Evolutionary conservation across 129 eudicot species (phyloP).

Genomic region (Daucus carota): DH1_v3.0 NC_030386.2:38536001-38536500

Average conservation of each 20-base stretch:
- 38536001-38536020: neutral
- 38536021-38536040: neutral
- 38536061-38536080: conserved; percentile 34
- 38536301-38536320: conserved; percentile 33
- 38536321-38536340: conserved; percentile 19
- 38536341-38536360: conserved; percentile 13
- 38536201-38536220: conserved; percentile 66
- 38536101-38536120: conserved; percentile 47
- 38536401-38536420: conserved; percentile 22
- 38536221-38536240: conserved; percentile 10
- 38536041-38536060: neutral
- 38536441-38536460: conserved; percentile 16
- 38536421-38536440: conserved; percentile 25
- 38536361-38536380: conserved; percentile 16
- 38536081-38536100: conserved; percentile 60
- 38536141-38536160: conserved; percentile 10
- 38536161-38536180: conserved; percentile 25
- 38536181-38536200: too few species aligned
- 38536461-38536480: conserved; percentile 4
- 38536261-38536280: conserved; percentile 25
- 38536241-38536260: neutral
- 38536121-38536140: conserved; percentile 6
- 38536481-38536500: neutral
- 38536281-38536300: conserved; percentile 68
- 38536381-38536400: conserved; percentile 14